phyloP scores from a whole-genome alignment of 345 rosid genomes.

The Populus alba region DNA sequence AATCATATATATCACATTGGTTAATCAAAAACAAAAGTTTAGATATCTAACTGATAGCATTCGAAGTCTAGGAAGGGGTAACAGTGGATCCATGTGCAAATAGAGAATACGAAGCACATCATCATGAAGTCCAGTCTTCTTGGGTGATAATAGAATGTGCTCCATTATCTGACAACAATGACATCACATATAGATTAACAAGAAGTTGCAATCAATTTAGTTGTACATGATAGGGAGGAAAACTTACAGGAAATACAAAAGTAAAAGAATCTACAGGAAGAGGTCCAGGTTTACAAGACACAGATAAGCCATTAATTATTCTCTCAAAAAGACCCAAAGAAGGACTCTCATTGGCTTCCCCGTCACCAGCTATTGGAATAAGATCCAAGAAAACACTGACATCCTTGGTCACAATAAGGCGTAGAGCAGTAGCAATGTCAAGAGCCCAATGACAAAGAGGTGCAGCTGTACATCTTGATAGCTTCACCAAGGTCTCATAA shows the following conservation, averaged over 20 bases:
- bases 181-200: slow-evolving; percentile 6
- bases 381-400: slow-evolving; percentile 51
- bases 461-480: slow-evolving; percentile 68
- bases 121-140: slow-evolving; percentile 81
- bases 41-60: slow-evolving; percentile 74
- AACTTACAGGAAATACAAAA: slow-evolving; percentile 85
- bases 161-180: slow-evolving; percentile 73
- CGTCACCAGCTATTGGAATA: slow-evolving; percentile 43
- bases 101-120: slow-evolving; percentile 74
- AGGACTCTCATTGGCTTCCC: slow-evolving; percentile 45
- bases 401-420: slow-evolving; percentile 62
- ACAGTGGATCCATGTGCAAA: slow-evolving; percentile 85
- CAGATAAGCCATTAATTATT: slow-evolving; percentile 59
- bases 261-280: slow-evolving; percentile 95
- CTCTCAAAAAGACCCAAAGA: slow-evolving; percentile 73
- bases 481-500: slow-evolving; percentile 78
- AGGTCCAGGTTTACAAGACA: slow-evolving; percentile 82
- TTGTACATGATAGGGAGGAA: slow-evolving; percentile 1
- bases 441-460: slow-evolving; percentile 94
- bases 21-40: slow-evolving; percentile 17
- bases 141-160: slow-evolving; percentile 66
- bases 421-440: slow-evolving; percentile 90
- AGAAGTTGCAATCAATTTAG: slow-evolving; percentile 8
- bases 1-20: background rate
- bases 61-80: slow-evolving; percentile 90